Evolutionary conservation across 768 basidiomycete species (phyloP).

Genomic region (Mycena filopes): DNA sequence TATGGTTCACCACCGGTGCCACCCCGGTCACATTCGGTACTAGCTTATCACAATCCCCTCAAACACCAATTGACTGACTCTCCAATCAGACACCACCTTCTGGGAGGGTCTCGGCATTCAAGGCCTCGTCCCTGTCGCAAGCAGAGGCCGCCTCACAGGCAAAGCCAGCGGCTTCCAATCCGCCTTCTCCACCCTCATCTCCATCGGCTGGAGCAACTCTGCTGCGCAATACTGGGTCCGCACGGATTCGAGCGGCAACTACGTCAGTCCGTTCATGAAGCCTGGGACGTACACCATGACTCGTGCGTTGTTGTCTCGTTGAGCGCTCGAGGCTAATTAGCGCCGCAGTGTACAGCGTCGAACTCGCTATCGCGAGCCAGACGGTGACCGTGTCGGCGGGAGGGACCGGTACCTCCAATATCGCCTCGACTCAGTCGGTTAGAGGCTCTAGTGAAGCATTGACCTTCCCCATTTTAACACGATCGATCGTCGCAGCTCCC

Average conservation of each 20-base stretch:
- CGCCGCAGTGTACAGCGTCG: slow-evolving; percentile 48
- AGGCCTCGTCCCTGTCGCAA: slow-evolving; percentile 37
- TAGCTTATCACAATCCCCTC: no score
- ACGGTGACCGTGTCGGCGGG: slow-evolving; percentile 43
- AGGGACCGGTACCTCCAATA: slow-evolving; percentile 40
- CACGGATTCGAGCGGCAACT: slow-evolving; percentile 43
- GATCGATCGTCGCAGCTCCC: no score
- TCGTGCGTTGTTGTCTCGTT: slow-evolving; percentile 40
- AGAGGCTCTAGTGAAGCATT: no score
- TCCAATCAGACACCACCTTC: slow-evolving; percentile 35
- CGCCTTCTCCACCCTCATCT: slow-evolving; percentile 30
- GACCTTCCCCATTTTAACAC: no score
- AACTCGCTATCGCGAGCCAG: slow-evolving; percentile 43
- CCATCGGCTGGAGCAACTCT: slow-evolving; percentile 44
- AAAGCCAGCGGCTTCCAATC: slow-evolving; percentile 42
- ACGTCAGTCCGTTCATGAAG: slow-evolving; percentile 54
- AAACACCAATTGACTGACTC: no score
- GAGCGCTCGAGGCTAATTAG: no score
- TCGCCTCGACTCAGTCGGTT: no score
- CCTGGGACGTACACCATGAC: slow-evolving; percentile 57
- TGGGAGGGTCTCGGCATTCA: slow-evolving; percentile 40
- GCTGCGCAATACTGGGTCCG: slow-evolving; percentile 48
- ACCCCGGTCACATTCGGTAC: slow-evolving; percentile 21
- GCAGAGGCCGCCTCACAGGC: slow-evolving; percentile 46
- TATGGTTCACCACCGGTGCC: slow-evolving; percentile 19